phyloP scores from a whole-genome alignment of 108 stramenopile species.

The Nitzschia palea region DNA sequence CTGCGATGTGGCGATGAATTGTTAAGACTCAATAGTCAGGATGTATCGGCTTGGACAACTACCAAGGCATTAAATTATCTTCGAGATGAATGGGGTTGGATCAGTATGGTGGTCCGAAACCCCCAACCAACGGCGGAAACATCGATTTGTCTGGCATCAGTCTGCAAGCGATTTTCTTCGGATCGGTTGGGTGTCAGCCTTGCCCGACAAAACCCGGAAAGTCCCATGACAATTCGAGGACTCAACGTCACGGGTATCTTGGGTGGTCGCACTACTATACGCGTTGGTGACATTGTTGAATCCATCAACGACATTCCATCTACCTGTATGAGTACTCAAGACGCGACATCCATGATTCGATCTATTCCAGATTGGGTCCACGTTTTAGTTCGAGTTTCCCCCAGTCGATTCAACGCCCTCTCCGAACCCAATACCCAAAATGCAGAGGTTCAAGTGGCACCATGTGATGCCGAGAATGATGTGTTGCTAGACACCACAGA shows the following conservation, averaged over 20 bases:
- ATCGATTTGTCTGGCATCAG: slow-evolving; percentile 4
- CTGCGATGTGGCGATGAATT: slow-evolving; percentile 6
- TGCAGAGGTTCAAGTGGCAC: background rate
- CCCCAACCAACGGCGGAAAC: background rate
- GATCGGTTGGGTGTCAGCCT: slow-evolving; percentile 8
- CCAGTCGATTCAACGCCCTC: background rate
- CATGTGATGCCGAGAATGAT: background rate
- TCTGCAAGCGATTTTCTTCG: slow-evolving; percentile 2
- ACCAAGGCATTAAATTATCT: slow-evolving; percentile 12
- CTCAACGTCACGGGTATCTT: slow-evolving; percentile 14
- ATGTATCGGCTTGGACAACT: slow-evolving; percentile 15
- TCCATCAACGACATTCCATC: slow-evolving; percentile 7
- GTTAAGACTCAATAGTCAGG: background rate
- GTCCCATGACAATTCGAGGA: background rate
- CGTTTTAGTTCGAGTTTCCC: background rate
- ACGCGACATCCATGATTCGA: background rate
- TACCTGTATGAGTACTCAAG: background rate
- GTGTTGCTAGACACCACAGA: background rate
- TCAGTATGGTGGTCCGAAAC: slow-evolving; percentile 11
- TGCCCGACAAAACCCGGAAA: background rate
- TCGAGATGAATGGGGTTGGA: background rate
- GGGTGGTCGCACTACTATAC: slow-evolving; percentile 7
- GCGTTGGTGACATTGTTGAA: slow-evolving; percentile 10
- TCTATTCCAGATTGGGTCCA: slow-evolving; percentile 11
- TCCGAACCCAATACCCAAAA: background rate